Percentiles rank a stretch among this genome's conserved stretches.
Conservation (phyloP, 2,329 filamentous ascomycete species). For the Cercospora zeae-maydis region DNA sequence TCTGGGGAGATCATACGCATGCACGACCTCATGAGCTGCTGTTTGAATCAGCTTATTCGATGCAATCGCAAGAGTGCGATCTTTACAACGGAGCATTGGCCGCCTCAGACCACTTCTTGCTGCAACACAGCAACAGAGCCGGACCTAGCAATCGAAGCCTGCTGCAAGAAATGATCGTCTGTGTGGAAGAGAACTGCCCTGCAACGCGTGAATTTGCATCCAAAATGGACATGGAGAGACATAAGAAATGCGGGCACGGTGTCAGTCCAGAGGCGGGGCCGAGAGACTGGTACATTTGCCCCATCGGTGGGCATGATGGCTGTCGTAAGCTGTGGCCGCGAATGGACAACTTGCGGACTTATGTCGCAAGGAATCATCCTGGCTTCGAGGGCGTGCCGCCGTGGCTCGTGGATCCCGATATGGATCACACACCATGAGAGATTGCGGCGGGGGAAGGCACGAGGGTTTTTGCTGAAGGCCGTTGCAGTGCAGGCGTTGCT, state of each 20-base stretch:
- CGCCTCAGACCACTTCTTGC: neutral
- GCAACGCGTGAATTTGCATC: neutral
- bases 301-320: neutral
- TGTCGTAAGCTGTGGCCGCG: neutral
- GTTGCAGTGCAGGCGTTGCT: too few relatives aligned
- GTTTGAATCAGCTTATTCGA: neutral
- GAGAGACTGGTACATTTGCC: neutral
- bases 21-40: neutral
- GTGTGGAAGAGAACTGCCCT: neutral
- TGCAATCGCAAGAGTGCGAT: neutral
- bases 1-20: neutral
- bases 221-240: neutral
- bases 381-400: neutral
- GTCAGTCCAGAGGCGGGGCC: neutral
- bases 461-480: too few relatives aligned
- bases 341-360: neutral
- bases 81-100: too few relatives aligned
- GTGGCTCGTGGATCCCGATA: neutral
- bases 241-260: neutral
- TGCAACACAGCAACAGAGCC: neutral
- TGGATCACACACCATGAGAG: neutral
- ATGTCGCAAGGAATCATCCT: neutral
- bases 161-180: neutral
- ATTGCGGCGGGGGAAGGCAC: neutral
- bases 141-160: neutral